Percentiles rank a stretch among this genome's conserved stretches.
Evolutionary conservation across 2,329 filamentous ascomycete species (phyloP).

Genomic region (Colletotrichum sojae): DNA sequence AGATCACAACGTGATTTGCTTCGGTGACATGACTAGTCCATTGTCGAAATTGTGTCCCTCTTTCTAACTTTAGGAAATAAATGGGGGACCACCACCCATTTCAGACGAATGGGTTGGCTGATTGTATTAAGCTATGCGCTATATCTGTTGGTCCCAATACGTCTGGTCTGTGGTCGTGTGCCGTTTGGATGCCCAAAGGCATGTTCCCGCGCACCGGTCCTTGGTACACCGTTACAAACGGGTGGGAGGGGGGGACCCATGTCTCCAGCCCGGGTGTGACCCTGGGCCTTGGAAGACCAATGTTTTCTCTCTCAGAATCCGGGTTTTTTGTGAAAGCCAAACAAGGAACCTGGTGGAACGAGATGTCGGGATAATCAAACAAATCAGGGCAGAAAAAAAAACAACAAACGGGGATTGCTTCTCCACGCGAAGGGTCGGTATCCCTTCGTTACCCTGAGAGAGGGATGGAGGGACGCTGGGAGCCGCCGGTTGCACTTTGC

Average conservation of each 20-base stretch:
- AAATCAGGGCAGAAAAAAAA: constrained; percentile 36
- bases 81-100: constrained; percentile 13
- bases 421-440: neutral
- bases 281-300: constrained; percentile 30
- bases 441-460: constrained; percentile 21
- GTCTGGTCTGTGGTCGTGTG: neutral
- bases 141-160: constrained; percentile 34
- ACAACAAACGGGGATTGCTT: constrained; percentile 10
- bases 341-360: constrained; percentile 38
- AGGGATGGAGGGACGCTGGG: neutral
- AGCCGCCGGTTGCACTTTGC: constrained; percentile 4
- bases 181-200: constrained; percentile 27
- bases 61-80: constrained; percentile 33
- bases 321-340: constrained; percentile 31
- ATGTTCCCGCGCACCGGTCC: constrained; percentile 7
- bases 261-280: constrained; percentile 27
- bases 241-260: neutral
- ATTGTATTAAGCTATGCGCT: constrained; percentile 15
- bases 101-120: constrained; percentile 25
- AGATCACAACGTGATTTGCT: constrained; percentile 33
- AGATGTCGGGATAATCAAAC: constrained; percentile 4
- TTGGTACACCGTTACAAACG: constrained; percentile 26
- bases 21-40: constrained; percentile 38
- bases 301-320: constrained; percentile 28
- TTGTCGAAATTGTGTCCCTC: constrained; percentile 25